These are phyloP conservation scores for Coelastrella sp. DNA, from an alignment of 139 green algal genomes.

Conservation along the genomic window DNA sequence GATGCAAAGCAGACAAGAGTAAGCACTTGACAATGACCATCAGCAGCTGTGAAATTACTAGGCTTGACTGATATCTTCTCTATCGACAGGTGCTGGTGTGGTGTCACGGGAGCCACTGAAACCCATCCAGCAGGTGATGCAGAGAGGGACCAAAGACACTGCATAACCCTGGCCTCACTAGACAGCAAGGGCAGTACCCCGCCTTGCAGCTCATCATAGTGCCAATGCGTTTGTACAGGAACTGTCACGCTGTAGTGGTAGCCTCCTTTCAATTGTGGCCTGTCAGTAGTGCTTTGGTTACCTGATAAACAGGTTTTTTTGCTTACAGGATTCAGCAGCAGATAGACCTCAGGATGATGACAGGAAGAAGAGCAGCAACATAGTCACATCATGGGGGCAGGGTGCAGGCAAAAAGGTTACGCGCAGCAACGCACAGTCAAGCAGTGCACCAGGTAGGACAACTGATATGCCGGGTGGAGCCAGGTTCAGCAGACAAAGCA, in stretches of 20 bases:
- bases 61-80: too few relatives aligned
- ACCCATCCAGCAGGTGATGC: background rate
- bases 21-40: background rate
- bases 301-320: background rate
- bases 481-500: too few relatives aligned
- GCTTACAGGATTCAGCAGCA: background rate
- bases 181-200: too few relatives aligned
- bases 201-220: background rate
- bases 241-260: too few relatives aligned
- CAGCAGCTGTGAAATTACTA: too few relatives aligned
- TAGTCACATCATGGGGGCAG: conserved; percentile 54
- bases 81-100: background rate
- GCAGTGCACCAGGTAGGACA: too few relatives aligned
- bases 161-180: background rate
- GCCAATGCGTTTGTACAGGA: too few relatives aligned
- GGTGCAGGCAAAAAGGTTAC: background rate
- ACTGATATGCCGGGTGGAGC: too few relatives aligned
- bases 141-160: background rate
- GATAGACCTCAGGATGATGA: background rate
- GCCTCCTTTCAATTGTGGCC: too few relatives aligned
- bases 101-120: background rate
- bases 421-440: background rate
- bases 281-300: too few relatives aligned
- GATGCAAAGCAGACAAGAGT: conserved; percentile 15
- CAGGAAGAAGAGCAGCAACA: conserved; percentile 59